Percentiles rank a stretch among this genome's conserved stretches.
These are phyloP conservation scores for Saccharomycopsis guyanensis DNA, from an alignment of 805 yeast species.

Conservation along the genomic window DNA sequence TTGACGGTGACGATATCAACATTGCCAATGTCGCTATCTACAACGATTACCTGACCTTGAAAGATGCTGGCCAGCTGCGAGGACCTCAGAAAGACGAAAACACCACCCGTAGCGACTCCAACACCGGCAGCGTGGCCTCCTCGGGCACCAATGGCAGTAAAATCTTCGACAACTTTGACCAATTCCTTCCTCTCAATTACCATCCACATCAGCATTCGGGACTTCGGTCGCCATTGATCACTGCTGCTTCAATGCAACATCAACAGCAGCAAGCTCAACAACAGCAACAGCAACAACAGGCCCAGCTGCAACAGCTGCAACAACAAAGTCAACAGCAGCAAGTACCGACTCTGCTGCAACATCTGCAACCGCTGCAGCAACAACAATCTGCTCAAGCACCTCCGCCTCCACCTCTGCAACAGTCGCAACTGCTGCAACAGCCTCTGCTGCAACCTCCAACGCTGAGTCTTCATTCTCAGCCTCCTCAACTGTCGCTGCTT, in stretches of 20 bases:
- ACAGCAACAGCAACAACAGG: not conserved
- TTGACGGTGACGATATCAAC: slow-evolving; percentile 12
- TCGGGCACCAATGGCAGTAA: slow-evolving; percentile 1
- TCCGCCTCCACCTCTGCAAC: not conserved
- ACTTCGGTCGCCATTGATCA: no score
- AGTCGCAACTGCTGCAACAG: not conserved
- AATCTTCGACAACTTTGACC: slow-evolving; percentile 4
- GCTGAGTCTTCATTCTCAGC: not conserved
- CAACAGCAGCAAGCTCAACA: slow-evolving; percentile 1
- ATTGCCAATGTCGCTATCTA: slow-evolving; percentile 4
- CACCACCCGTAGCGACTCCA: not conserved
- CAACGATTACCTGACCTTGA: not conserved
- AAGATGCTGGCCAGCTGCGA: no score
- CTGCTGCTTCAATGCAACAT: no score
- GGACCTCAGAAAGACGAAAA: not conserved
- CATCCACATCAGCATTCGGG: not conserved
- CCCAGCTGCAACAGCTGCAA: slow-evolving; percentile 2
- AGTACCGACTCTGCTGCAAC: not conserved
- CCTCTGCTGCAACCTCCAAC: not conserved
- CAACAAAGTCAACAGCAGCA: not conserved
- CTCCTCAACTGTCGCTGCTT: not conserved
- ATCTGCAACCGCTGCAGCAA: not conserved
- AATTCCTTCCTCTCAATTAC: slow-evolving; percentile 1
- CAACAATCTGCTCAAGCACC: not conserved
- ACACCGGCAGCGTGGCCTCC: slow-evolving; percentile 2